A percentile compares a stretch with the other conserved stretches of the same genome.
Conservation (phyloP, 768 basidiomycete genomes). For the Galerina sulciceps region DNA sequence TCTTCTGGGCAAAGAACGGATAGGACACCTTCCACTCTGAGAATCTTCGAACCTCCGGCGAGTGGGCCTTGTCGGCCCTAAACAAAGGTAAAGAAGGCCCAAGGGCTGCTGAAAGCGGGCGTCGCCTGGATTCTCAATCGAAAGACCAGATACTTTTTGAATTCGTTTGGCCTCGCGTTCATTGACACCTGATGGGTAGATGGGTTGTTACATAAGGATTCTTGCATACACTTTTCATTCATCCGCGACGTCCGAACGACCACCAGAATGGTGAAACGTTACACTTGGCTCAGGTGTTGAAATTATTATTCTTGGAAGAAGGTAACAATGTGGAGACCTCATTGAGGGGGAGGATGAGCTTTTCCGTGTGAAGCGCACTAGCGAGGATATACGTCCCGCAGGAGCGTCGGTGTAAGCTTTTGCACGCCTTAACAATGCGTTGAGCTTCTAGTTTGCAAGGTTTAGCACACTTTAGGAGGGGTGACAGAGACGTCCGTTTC, state of each 20-base stretch:
- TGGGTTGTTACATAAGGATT: conserved; percentile 1
- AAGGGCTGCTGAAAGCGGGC: conserved; percentile 16
- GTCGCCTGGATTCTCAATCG: conserved; percentile 23
- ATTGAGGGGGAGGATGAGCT: background rate
- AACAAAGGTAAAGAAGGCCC: conserved; percentile 15
- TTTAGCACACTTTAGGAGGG: no score
- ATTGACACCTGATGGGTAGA: conserved; percentile 2
- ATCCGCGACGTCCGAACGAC: conserved; percentile 4
- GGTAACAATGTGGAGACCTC: no score
- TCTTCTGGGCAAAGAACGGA: conserved; percentile 27
- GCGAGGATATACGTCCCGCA: background rate
- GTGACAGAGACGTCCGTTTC: no score
- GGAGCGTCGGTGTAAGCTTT: background rate
- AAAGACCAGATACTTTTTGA: conserved; percentile 16
- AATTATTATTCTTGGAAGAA: no score
- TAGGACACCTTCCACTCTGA: conserved; percentile 20
- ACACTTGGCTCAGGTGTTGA: no score
- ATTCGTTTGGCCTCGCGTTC: conserved; percentile 14
- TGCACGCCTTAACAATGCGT: background rate
- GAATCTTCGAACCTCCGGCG: conserved; percentile 26
- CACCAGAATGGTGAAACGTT: background rate
- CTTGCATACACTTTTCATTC: background rate
- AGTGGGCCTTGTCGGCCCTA: conserved; percentile 28
- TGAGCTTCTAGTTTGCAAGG: conserved; percentile 1
- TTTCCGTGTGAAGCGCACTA: background rate